Percentiles rank a stretch among this genome's conserved stretches.
Conservation (phyloP, 2,329 filamentous ascomycete species). For the Alternaria solani region DNA sequence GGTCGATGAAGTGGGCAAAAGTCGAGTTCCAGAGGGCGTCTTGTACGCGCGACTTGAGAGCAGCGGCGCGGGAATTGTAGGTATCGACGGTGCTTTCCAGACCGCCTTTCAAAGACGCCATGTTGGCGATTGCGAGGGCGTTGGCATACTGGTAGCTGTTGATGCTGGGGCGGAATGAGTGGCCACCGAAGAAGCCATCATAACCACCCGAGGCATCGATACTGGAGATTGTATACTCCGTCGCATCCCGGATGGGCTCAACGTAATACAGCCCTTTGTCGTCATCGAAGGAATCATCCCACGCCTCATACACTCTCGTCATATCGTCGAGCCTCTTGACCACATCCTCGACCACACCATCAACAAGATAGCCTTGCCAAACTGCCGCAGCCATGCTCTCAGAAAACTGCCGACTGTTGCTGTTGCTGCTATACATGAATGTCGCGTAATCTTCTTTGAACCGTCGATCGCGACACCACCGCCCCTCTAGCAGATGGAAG, state of each 20-base stretch:
- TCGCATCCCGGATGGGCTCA: slow-evolving; percentile 55
- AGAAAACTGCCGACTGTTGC: slow-evolving; percentile 55
- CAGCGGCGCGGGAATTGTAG: slow-evolving; percentile 39
- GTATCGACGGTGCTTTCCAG: slow-evolving; percentile 15
- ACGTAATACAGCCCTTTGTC: slow-evolving; percentile 55
- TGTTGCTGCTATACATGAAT: slow-evolving; percentile 52
- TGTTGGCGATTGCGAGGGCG: slow-evolving; percentile 52
- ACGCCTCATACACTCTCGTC: slow-evolving; percentile 50
- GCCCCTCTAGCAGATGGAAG: slow-evolving; percentile 55
- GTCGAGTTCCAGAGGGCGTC: slow-evolving; percentile 55
- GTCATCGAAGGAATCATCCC: slow-evolving; percentile 51
- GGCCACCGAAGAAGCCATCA: slow-evolving; percentile 54
- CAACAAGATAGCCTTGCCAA: slow-evolving; percentile 54
- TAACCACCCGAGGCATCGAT: slow-evolving; percentile 53
- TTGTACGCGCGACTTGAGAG: slow-evolving; percentile 51
- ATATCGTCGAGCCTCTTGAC: slow-evolving; percentile 47
- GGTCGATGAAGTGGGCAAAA: slow-evolving; percentile 56
- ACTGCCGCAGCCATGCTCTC: slow-evolving; percentile 55
- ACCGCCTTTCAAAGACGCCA: slow-evolving; percentile 46
- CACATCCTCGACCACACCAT: slow-evolving; percentile 49
- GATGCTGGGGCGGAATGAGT: slow-evolving; percentile 55
- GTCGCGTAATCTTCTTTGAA: slow-evolving; percentile 56
- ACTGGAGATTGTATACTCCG: slow-evolving; percentile 57
- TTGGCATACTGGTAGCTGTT: slow-evolving; percentile 58
- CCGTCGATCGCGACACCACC: slow-evolving; percentile 56